These are phyloP conservation scores for Scleroderma citrinum DNA, from an alignment of 768 basidiomycete species.

Conservation along the genomic window DNA sequence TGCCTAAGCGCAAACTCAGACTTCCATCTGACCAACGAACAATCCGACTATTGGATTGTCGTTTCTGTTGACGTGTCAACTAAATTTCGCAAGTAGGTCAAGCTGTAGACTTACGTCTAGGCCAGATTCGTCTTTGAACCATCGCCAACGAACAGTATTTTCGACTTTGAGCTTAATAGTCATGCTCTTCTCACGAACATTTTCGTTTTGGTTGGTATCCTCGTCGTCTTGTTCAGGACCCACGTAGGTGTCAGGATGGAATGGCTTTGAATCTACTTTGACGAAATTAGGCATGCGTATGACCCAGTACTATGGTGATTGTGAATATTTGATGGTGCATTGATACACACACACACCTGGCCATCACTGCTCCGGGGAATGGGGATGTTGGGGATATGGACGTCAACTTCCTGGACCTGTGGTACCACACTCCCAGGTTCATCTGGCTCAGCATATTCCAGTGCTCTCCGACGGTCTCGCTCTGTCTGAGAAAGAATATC, in stretches of 20 bases:
- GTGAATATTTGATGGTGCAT: slow-evolving; percentile 4
- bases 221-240: slow-evolving; percentile 77
- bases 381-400: slow-evolving; percentile 84
- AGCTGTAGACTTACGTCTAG: slow-evolving; percentile 58
- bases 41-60: slow-evolving; percentile 86
- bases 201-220: slow-evolving; percentile 50
- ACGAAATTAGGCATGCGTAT: slow-evolving; percentile 93
- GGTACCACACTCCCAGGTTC: slow-evolving; percentile 50
- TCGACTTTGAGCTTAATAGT: slow-evolving; percentile 83
- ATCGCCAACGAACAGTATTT: slow-evolving; percentile 94
- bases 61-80: slow-evolving; percentile 41
- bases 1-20: slow-evolving; percentile 84
- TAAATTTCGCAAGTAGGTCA: neutral
- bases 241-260: slow-evolving; percentile 79
- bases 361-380: slow-evolving; percentile 76
- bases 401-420: slow-evolving; percentile 58
- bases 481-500: slow-evolving; percentile 63
- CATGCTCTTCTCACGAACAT: slow-evolving; percentile 73
- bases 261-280: slow-evolving; percentile 83
- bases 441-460: slow-evolving; percentile 83
- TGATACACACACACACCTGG: slow-evolving; percentile 47
- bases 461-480: slow-evolving; percentile 50
- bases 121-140: slow-evolving; percentile 73
- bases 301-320: slow-evolving; percentile 62
- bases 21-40: slow-evolving; percentile 96